These are phyloP conservation scores for Colletotrichum sp. DNA, from an alignment of 2,329 filamentous ascomycete genomes.

Conservation along the genomic window DNA sequence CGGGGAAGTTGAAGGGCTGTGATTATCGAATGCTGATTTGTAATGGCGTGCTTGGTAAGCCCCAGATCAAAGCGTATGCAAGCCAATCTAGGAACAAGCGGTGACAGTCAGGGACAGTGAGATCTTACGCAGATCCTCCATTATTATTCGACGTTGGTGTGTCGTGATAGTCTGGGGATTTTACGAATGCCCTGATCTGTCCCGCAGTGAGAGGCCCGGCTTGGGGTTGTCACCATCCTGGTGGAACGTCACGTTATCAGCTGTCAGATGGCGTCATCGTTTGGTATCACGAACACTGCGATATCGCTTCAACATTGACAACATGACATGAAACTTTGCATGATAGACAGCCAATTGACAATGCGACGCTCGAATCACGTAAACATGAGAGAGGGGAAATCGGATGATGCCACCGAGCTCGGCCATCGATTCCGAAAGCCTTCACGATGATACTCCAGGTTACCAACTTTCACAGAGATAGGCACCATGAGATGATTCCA, in stretches of 20 bases:
- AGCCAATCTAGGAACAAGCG: neutral
- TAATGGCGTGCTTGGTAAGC: conserved; percentile 18
- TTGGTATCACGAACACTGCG: neutral
- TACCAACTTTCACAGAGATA: neutral
- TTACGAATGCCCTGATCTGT: neutral
- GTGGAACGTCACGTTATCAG: conserved; percentile 12
- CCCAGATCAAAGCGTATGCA: neutral
- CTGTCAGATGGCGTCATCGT: conserved; percentile 10
- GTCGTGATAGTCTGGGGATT: neutral
- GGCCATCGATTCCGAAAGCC: neutral
- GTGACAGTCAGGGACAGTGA: neutral
- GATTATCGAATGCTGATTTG: neutral
- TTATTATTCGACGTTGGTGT: neutral
- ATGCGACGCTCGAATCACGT: neutral
- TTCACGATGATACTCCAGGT: neutral
- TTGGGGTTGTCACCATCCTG: neutral
- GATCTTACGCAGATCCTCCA: neutral
- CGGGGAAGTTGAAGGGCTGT: neutral
- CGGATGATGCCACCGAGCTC: neutral
- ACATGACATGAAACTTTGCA: neutral
- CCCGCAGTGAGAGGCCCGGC: neutral
- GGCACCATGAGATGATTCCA: accelerated
- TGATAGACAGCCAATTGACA: neutral
- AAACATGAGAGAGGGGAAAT: neutral
- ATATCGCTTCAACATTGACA: neutral